Percentiles rank a stretch among this genome's conserved stretches.
Conservation (phyloP, 176 grass and related monocot species). For the Raddia distichophylla region DNA sequence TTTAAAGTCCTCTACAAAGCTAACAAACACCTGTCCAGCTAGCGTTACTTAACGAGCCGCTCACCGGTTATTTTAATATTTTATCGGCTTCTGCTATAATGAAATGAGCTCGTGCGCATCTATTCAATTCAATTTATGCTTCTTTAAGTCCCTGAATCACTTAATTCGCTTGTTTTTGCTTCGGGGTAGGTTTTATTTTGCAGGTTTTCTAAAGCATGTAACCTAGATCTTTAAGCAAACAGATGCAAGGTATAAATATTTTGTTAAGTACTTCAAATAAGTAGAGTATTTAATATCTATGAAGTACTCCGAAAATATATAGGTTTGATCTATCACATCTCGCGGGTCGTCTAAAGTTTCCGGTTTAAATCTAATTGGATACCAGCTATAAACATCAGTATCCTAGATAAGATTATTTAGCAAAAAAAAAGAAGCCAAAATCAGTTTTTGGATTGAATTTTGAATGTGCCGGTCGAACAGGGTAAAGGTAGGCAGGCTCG, state of each 20-base stretch:
- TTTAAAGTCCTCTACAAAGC: too few relatives aligned
- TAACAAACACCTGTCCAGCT: neutral
- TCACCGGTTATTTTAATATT: neutral
- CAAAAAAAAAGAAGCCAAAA: neutral
- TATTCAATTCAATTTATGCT: neutral
- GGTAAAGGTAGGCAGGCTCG: neutral
- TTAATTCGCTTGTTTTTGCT: neutral
- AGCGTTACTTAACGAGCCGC: neutral
- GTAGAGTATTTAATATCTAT: too few relatives aligned
- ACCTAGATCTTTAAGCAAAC: neutral
- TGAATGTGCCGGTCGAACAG: neutral
- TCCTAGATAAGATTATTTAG: too few relatives aligned
- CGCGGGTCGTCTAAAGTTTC: too few relatives aligned
- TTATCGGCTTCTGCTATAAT: constrained; percentile 36
- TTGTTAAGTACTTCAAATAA: neutral
- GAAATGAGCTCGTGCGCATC: constrained; percentile 25
- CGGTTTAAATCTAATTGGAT: too few relatives aligned
- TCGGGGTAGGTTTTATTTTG: neutral
- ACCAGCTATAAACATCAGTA: too few relatives aligned
- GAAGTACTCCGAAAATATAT: too few relatives aligned
- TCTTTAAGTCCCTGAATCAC: neutral
- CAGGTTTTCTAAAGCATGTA: constrained; percentile 3
- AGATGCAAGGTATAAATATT: neutral
- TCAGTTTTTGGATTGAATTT: neutral
- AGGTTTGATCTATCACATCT: too few relatives aligned